These are phyloP conservation scores for Zalerion maritima DNA, from an alignment of 495 filamentous ascomycete genomes.

Conservation along the genomic window DNA sequence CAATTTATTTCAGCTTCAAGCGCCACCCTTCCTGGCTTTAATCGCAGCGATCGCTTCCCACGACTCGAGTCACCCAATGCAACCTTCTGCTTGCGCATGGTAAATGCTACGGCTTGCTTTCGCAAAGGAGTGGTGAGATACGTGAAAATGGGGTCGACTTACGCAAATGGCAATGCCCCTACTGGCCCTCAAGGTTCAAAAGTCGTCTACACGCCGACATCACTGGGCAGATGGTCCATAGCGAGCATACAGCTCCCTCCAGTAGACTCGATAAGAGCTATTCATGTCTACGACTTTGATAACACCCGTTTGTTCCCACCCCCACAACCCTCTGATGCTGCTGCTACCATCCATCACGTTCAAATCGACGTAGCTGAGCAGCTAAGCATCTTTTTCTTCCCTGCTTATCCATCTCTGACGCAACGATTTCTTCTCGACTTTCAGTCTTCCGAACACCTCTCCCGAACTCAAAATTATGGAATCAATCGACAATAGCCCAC, in stretches of 20 bases:
- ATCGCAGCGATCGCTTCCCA: no score
- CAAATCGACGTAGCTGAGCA: background rate
- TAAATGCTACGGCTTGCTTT: no score
- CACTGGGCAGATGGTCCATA: constrained; percentile 70
- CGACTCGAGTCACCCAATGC: no score
- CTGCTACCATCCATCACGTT: background rate
- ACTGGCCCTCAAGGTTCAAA: constrained; percentile 6
- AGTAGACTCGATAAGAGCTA: constrained; percentile 51
- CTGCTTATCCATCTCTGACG: background rate
- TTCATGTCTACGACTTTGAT: constrained; percentile 98
- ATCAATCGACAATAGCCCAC: constrained; percentile 53
- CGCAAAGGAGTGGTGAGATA: no score
- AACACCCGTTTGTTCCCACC: constrained; percentile 61
- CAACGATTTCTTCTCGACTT: constrained; percentile 2
- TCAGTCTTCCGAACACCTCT: constrained; percentile 81
- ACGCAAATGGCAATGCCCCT: constrained; percentile 14
- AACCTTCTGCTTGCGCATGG: no score
- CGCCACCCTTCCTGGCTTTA: no score
- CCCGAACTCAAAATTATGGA: constrained; percentile 84
- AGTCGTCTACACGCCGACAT: constrained; percentile 46
- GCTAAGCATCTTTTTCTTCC: constrained; percentile 1
- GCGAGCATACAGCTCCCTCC: constrained; percentile 56
- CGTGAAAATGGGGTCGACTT: no score
- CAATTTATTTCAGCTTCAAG: no score
- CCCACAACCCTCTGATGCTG: no score